Evolutionary conservation across 208 protist species (phyloP), one percentile per base, ranked within the genome.

Genomic region (Leptomonas seymouri): DNA sequence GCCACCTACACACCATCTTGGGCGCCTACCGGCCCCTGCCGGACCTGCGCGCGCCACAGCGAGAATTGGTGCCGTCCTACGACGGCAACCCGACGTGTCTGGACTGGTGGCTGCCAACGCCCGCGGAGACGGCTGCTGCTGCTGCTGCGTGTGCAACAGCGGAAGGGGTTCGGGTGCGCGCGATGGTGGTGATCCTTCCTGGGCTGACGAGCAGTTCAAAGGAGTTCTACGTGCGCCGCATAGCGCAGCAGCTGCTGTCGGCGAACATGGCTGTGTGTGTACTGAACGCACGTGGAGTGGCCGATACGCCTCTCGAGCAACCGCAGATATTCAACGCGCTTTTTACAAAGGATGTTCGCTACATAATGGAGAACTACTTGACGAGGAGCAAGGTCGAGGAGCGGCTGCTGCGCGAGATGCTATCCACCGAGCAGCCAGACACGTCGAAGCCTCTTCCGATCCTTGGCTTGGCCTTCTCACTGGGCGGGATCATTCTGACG

Each of bases 71-170:
- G 15, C 15, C 23, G 23, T 67, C 74, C 8, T 81, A 76, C 78
- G 88, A 93, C 48, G 81, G 78, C 44, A 83, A 84, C 68, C 78
- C 61, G 25, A 71, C 89, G 15, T 90, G 83, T 27, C 65, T 93
- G 11, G 88, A 93, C 71, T 90, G 62, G 44, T 64, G 86, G 36
- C 50, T 72, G 1, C 84, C 84, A 2, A 53, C 66, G 20, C 27
- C 62, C 1, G 46, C 68, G 45, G 67, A 67, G 36, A 51, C 61
- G 56, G 60, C 63, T 14, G 51, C 63, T 8, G 27, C 63, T n/a
- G 39, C 63, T 21, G 63, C 48, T 6, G 55, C 27, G 30, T 67
- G 36, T 25, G 57, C 41, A 14, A 34, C 46, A 20, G 42, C 46
- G n/a, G 58, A 31, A 30, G 42, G 49, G 44, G 45, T 57, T 44